phyloP scores from a whole-genome alignment of 2,329 filamentous ascomycete species.

The Penicillium sp. region DNA sequence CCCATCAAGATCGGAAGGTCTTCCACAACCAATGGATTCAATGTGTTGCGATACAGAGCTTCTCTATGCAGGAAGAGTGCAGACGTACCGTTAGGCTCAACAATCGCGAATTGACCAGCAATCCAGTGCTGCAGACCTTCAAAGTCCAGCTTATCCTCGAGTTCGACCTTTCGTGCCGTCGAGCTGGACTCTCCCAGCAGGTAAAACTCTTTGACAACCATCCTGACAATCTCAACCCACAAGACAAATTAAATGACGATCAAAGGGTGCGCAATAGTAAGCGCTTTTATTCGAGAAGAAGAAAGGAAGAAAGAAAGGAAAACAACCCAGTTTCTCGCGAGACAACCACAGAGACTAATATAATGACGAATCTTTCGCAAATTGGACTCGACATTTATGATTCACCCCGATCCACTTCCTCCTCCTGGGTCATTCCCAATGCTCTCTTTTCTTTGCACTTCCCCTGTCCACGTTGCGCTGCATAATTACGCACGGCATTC shows the following conservation, averaged over 20 bases:
- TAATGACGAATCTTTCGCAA: neutral
- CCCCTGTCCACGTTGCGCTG: neutral
- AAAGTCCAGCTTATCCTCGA: conserved; percentile 17
- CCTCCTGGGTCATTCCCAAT: neutral
- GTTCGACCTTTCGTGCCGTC: conserved; percentile 16
- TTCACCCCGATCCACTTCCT: neutral
- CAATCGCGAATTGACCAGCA: conserved; percentile 27
- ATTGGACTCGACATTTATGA: neutral
- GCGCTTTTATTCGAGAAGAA: neutral
- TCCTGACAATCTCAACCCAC: conserved; percentile 1
- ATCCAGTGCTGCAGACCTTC: conserved; percentile 19
- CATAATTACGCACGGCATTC: neutral
- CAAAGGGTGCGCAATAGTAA: too few species aligned
- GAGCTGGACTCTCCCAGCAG: conserved; percentile 18
- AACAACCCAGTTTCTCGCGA: neutral
- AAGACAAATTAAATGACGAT: too few species aligned
- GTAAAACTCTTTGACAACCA: conserved; percentile 16
- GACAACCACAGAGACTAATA: neutral
- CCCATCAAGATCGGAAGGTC: too few species aligned
- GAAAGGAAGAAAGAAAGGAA: neutral
- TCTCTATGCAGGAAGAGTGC: too few species aligned
- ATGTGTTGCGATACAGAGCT: too few species aligned
- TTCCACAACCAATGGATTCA: too few species aligned
- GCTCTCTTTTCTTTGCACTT: neutral
- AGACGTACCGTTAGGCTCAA: conserved; percentile 23